phyloP scores from a whole-genome alignment of 306 rosid genomes.

The Canavalia gladiata region DNA sequence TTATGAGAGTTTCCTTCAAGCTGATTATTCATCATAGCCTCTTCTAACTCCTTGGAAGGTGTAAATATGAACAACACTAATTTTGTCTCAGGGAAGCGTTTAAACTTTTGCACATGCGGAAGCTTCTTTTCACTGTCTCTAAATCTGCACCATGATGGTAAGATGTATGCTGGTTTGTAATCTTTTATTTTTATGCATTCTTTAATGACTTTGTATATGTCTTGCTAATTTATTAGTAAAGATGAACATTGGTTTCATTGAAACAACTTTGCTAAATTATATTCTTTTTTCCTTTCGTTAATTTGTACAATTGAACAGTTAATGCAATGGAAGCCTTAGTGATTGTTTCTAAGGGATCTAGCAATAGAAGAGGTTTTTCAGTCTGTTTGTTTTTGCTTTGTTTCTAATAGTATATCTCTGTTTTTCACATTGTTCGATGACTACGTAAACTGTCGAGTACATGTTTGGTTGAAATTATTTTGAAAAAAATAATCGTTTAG shows the following conservation, averaged over 20 bases:
- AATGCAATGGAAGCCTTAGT: too few species aligned
- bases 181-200: conserved; percentile 11
- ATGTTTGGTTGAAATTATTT: neutral
- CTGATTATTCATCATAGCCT: conserved; percentile 63
- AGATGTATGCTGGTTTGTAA: conserved; percentile 16
- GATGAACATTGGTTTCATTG: conserved; percentile 43
- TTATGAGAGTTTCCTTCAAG: conserved; percentile 70
- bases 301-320: conserved; percentile 21
- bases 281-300: neutral
- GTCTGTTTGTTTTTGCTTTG: neutral
- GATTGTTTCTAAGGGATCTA: conserved; percentile 18
- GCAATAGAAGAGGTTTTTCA: neutral
- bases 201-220: conserved; percentile 53
- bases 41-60: conserved; percentile 50
- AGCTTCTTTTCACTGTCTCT: conserved; percentile 32
- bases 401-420: neutral
- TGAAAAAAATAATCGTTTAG: neutral
- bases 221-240: conserved; percentile 48
- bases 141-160: conserved; percentile 52
- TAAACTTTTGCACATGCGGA: conserved; percentile 34
- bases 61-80: conserved; percentile 60
- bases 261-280: neutral
- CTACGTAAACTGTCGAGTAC: neutral
- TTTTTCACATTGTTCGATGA: neutral
- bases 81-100: conserved; percentile 48